Evolutionary conservation across 176 grass and related monocot genomes (phyloP).

Genomic region (Tillandsia fasciculata): DNA sequence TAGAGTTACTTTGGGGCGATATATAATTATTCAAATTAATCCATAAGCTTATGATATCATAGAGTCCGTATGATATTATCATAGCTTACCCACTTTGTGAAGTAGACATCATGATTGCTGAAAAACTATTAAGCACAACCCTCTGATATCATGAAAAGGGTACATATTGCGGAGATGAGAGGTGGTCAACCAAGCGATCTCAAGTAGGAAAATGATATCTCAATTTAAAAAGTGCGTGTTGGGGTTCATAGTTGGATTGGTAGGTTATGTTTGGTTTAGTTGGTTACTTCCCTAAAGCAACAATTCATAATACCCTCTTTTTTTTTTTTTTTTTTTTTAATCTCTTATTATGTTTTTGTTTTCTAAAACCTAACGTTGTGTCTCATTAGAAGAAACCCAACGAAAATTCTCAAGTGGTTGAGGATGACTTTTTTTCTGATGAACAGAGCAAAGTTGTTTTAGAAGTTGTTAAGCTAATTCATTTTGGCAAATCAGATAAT

Average conservation of each 20-base stretch:
- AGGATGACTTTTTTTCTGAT: too few species aligned
- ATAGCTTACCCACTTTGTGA: neutral
- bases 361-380: too few species aligned
- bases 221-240: neutral
- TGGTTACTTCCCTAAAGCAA: slow-evolving; percentile 2
- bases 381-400: too few species aligned
- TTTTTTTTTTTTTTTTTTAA: too few species aligned
- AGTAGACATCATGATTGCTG: slow-evolving; percentile 1
- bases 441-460: too few species aligned
- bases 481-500: too few species aligned
- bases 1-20: neutral
- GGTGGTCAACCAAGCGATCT: neutral
- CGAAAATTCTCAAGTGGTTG: too few species aligned
- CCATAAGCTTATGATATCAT: neutral
- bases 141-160: neutral
- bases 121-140: neutral
- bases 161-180: neutral
- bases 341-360: too few species aligned
- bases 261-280: neutral
- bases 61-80: neutral
- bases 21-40: neutral
- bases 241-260: too few species aligned
- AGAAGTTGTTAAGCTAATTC: too few species aligned
- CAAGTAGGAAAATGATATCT: neutral
- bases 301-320: too few species aligned